Conservation (phyloP, 345 rosid genomes). For the Bruguiera parviflora region DNA sequence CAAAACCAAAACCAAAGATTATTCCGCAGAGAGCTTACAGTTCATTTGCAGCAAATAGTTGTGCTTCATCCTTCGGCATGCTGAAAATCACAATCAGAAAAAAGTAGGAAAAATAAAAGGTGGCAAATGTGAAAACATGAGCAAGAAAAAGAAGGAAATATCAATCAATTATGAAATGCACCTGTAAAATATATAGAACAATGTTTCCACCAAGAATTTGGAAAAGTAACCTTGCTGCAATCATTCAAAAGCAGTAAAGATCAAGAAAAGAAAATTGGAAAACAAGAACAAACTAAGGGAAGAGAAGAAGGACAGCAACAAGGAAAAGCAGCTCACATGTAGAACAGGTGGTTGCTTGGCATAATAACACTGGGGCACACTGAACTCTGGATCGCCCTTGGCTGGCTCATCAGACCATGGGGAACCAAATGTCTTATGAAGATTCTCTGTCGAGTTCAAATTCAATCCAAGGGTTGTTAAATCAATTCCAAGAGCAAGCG, state of each 20-base stretch:
- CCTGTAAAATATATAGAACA: constrained; percentile 95
- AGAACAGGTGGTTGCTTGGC: constrained; percentile 82
- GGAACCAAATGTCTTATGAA: constrained; percentile 95
- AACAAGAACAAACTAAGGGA: neutral
- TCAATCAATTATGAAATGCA: constrained; percentile 18
- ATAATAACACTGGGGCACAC: constrained; percentile 84
- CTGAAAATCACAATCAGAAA: constrained; percentile 35
- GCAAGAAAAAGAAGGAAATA: neutral
- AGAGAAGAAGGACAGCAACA: constrained; percentile 2
- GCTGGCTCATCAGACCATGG: constrained; percentile 99
- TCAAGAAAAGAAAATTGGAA: neutral
- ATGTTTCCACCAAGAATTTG: constrained; percentile 63
- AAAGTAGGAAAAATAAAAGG: neutral
- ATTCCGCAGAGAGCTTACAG: constrained; percentile 51
- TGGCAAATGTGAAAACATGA: neutral
- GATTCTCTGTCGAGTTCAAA: constrained; percentile 86
- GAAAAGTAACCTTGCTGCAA: constrained; percentile 83
- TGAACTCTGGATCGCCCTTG: constrained; percentile 89
- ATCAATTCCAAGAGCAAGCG: constrained; percentile 91
- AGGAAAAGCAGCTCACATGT: constrained; percentile 42
- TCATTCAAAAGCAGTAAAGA: constrained; percentile 16
- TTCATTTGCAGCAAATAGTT: constrained; percentile 85
- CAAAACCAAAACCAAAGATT: neutral
- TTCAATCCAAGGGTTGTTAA: constrained; percentile 88
- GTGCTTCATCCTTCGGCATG: constrained; percentile 99